Base-by-base conservation (phyloP, 1,284 basidiomycete species). In the Psilocybe mexicana region DNA sequence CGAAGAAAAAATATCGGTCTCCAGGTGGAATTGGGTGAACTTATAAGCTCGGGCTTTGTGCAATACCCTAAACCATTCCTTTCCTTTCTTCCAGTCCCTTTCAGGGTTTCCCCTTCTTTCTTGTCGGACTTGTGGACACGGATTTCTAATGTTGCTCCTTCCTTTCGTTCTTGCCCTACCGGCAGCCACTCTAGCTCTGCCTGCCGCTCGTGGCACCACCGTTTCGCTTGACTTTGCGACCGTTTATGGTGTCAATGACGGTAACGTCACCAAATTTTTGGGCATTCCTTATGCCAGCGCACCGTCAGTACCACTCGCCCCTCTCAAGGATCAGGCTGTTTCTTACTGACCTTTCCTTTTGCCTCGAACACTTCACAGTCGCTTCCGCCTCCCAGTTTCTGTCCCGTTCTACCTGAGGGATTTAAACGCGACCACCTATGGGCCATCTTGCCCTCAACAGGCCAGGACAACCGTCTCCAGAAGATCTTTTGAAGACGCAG, bases 221-320 rank as follows among this genome's bases (percentile, higher is more conserved):
- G 70, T 78, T 25, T 63, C 58, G 10, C 69, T 79, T n/a, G 76
- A 77, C 59, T 57, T 64, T 30, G 76, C 73, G 10, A 74, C 69
- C n/a, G 70, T 79, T 52, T 72, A 67, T 12, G 78, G 78, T 14
- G 62, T 59, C 23, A 60, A 55, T 8, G 64, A 60, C 5, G 65
- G 69, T 0, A 51, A 54, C 6, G 69, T 75, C 0, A 64, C 54
- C 23, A 71, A 74, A 47, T 83, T 77, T 60, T 66, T 82, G 3
- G 81, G 81, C 0, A 81, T 84, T 33, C 81, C 82, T 0, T 85
- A 77, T 59, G 82, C 81, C 2, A 50, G 69, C 54, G 74, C 77
- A 40, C 75, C 76, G 76, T 78, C 53, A 57, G 69, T 44, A 2
- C 18, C 7, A 33, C 5, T 8, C 30, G 30, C 4, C 18, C 18